A percentile compares a stretch with the other conserved stretches of the same genome.
Conservation (phyloP, 2,329 filamentous ascomycete genomes). For the Fusarium avenaceum region DNA sequence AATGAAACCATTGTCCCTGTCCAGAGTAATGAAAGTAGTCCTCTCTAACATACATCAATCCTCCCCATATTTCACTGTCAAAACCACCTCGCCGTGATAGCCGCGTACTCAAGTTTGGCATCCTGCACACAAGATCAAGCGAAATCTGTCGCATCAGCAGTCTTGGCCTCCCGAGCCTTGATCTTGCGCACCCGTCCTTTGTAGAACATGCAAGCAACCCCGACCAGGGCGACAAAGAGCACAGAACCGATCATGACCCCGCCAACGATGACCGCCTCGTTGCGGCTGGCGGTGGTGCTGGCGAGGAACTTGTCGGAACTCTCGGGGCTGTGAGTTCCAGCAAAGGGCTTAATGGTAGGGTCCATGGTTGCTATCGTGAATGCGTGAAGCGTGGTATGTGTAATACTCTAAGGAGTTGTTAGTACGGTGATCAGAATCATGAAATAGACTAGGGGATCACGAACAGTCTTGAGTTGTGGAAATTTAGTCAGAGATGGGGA, state of each 20-base stretch:
- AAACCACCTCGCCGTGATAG: neutral
- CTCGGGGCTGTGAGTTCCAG: conserved; percentile 1
- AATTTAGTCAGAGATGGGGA: neutral
- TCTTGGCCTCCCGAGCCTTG: conserved; percentile 18
- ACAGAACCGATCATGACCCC: conserved; percentile 20
- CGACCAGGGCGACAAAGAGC: conserved; percentile 15
- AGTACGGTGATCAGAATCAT: neutral
- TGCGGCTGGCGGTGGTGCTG: neutral
- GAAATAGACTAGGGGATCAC: neutral
- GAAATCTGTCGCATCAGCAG: conserved; percentile 7
- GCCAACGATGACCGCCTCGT: conserved; percentile 24
- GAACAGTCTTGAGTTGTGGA: conserved; percentile 8
- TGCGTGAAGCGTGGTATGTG: neutral
- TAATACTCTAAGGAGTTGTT: neutral
- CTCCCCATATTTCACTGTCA: neutral
- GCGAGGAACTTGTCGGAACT: conserved; percentile 1
- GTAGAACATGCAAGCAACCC: conserved; percentile 22
- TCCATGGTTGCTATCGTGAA: conserved; percentile 26
- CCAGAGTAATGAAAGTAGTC: neutral
- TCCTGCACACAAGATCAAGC: conserved; percentile 1
- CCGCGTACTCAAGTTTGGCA: neutral
- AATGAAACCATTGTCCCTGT: neutral
- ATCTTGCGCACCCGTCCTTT: conserved; percentile 10
- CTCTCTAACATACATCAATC: neutral
- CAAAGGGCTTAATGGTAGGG: conserved; percentile 10